These are phyloP conservation scores for Aspergillus diversus DNA, from an alignment of 495 filamentous ascomycete genomes.

Conservation along the genomic window DNA sequence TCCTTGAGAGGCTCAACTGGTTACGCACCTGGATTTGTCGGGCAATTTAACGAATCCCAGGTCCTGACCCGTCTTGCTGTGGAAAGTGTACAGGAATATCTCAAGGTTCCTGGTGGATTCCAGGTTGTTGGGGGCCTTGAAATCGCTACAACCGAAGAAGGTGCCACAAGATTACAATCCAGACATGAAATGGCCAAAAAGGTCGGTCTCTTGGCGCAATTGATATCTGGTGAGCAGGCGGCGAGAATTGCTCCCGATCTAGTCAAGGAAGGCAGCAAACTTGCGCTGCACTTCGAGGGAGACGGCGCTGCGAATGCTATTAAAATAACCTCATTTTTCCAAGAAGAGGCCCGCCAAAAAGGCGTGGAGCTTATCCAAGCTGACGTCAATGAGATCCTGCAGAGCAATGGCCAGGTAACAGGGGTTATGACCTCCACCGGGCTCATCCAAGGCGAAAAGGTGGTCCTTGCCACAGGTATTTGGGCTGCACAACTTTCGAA, in stretches of 20 bases:
- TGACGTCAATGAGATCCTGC: conserved; percentile 25
- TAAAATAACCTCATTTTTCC: conserved; percentile 32
- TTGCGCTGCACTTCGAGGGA: conserved; percentile 26
- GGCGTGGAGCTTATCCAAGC: conserved; percentile 32
- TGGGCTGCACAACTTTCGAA: conserved; percentile 31
- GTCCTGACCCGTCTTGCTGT: conserved; percentile 34
- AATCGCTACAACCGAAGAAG: conserved; percentile 30
- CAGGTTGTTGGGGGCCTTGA: conserved; percentile 35
- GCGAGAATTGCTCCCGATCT: conserved; percentile 31
- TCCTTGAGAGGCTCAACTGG: conserved; percentile 32
- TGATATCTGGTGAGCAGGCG: conserved; percentile 30
- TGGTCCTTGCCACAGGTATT: conserved; percentile 36
- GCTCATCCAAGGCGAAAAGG: conserved; percentile 20
- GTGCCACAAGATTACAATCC: conserved; percentile 24
- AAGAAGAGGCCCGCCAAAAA: conserved; percentile 24
- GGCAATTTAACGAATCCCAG: conserved; percentile 38
- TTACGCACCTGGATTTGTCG: conserved; percentile 38
- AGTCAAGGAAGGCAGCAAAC: conserved; percentile 25
- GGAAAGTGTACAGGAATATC: conserved; percentile 35
- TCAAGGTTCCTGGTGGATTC: conserved; percentile 33
- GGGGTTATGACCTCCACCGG: conserved; percentile 22
- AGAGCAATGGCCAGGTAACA: conserved; percentile 24
- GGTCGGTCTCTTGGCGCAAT: conserved; percentile 29
- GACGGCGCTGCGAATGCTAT: conserved; percentile 37
- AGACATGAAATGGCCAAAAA: conserved; percentile 25